These are phyloP conservation scores for Excoecaria agallocha DNA, from an alignment of 345 rosid genomes.

Conservation along the genomic window DNA sequence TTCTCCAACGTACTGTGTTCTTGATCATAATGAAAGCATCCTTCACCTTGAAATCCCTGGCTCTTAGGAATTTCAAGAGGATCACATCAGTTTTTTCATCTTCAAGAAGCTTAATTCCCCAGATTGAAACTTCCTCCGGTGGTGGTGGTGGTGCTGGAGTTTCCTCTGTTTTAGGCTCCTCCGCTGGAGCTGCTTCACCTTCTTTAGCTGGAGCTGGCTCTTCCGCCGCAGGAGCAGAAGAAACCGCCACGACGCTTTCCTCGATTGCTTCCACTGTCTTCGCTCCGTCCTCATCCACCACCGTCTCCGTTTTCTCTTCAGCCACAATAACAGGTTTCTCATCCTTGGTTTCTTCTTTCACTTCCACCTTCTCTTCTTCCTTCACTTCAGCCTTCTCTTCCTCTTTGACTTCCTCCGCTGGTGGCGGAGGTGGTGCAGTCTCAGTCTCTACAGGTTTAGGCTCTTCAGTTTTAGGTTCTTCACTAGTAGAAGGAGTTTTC, in stretches of 20 bases:
- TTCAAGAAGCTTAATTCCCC: slow-evolving; percentile 48
- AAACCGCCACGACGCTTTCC: slow-evolving; percentile 65
- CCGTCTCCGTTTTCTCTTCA: slow-evolving; percentile 41
- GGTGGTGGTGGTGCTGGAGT: slow-evolving; percentile 8
- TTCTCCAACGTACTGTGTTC: slow-evolving; percentile 48
- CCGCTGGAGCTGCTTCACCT: slow-evolving; percentile 10
- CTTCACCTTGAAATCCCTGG: slow-evolving; percentile 54
- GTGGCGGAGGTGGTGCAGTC: slow-evolving; percentile 10
- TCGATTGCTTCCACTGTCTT: slow-evolving; percentile 84
- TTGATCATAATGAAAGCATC: slow-evolving; percentile 52
- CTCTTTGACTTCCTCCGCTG: slow-evolving; percentile 11
- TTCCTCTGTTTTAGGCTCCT: slow-evolving; percentile 17
- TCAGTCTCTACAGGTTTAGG: not conserved
- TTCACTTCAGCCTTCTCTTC: slow-evolving; percentile 11
- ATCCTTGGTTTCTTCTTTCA: slow-evolving; percentile 5
- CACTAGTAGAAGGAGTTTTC: not conserved
- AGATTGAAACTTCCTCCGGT: slow-evolving; percentile 38
- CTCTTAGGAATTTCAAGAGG: slow-evolving; percentile 50
- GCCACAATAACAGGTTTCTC: slow-evolving; percentile 21
- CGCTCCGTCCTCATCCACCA: slow-evolving; percentile 72
- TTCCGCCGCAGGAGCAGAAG: slow-evolving; percentile 29
- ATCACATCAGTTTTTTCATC: slow-evolving; percentile 43
- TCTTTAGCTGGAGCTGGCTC: slow-evolving; percentile 20
- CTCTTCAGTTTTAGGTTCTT: slow-evolving; percentile 12
- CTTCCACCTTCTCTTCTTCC: slow-evolving; percentile 14